Evolutionary conservation across 2,329 filamentous ascomycete genomes (phyloP), one percentile per base, ranked within the genome.

Genomic region (Pseudopyrenochaeta lycopersici): DNA sequence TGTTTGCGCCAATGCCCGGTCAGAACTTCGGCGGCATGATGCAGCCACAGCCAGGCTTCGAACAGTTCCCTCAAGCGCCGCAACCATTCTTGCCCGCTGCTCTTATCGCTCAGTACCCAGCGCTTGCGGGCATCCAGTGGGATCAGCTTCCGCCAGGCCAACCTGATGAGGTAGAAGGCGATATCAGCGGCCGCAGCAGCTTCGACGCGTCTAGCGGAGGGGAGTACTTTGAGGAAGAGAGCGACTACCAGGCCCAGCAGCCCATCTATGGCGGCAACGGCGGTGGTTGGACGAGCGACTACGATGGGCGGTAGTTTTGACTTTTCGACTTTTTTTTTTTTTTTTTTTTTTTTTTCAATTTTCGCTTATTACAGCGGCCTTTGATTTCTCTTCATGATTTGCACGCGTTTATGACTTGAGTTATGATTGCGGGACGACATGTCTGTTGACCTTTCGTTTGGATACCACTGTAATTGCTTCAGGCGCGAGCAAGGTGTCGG

Each of bases 91-190:
- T 98, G n/a, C 95, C 95, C 1, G 90, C 91, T 3, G 94, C 94
- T 1, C 80, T 99, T 44, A 80, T 98, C 33, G 90, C 90, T 15
- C 95, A 98, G 70, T 98, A 97, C 75, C 95, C 95, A 11, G 93
- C 92, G 3, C 80, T 99, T n/a, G 92, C 93, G 20, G 90, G 88
- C 48, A 85, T 98, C 72, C 93, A 94, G 70, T 98, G 94, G 93
- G 84, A 85, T 15, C 85, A 88, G 47, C 84, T 96, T 71, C 85
- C 88, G 36, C 84, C 89, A n/a, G 81, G 81, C 4, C 78, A 76
- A 21, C 68, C 83, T 6, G 86, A 87, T 15, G 83, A 84, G 40
- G 79, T 82, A 30, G 76, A 79, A 2, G 80, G 79, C 46, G 90
- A 91, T 56, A 77, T 90, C n/a, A 91, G 88, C 66, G 90, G 90